Evolutionary conservation across 2,329 filamentous ascomycete genomes (phyloP), one percentile per base, ranked within the genome.

Genomic region (Hymenoscyphus occultus): DNA sequence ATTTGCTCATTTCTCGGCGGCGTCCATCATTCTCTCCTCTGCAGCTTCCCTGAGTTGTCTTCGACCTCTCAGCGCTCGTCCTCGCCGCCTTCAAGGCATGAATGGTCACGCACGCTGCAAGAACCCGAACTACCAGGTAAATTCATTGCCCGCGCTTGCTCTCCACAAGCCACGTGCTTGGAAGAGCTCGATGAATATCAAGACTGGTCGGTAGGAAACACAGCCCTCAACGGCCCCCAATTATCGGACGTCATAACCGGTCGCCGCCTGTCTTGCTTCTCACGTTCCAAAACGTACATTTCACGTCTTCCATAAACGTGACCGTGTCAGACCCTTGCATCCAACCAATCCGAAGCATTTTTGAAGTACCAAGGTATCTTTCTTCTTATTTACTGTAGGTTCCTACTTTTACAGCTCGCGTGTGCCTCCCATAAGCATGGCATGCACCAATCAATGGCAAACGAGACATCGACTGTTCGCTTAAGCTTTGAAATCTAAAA

Each of bases 61-160:
- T 39, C 9, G 32, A 22, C 57, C 39, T 35, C 57, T 59, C 45
- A 51, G 45, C n/a, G 42, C 28, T 58, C 56, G 31, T 45, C 31
- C 28, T 51, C 40, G 19, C 54, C 54, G 39, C 60, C 42, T 54
- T 56, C 22, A 22, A 65, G 51, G 42, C 54, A 60, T 40, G 56
- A 45, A 54, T 48, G 57, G 64, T 63, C 60, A 65, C 60, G 64
- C 56, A 59, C 42, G 32, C 57, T 40, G 64, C 64, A 63, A 32
- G 39, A 48, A 56, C 39, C 64, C 64, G 63, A 57, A 61, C 42
- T 39, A 31, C 51, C 48, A 65, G 56, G 51, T 45, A 39, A n/a
- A 59, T 35, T 40, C n/a, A 57, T n/a, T 42, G 32, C 59, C 31
- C 56, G 40, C 45, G 40, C 58, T 42, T 31, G 19, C n/a, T 19